Evolutionary conservation across 2,329 filamentous ascomycete species (phyloP), one percentile per base, ranked within the genome.

Genomic region (Juglanconis oblonga): DNA sequence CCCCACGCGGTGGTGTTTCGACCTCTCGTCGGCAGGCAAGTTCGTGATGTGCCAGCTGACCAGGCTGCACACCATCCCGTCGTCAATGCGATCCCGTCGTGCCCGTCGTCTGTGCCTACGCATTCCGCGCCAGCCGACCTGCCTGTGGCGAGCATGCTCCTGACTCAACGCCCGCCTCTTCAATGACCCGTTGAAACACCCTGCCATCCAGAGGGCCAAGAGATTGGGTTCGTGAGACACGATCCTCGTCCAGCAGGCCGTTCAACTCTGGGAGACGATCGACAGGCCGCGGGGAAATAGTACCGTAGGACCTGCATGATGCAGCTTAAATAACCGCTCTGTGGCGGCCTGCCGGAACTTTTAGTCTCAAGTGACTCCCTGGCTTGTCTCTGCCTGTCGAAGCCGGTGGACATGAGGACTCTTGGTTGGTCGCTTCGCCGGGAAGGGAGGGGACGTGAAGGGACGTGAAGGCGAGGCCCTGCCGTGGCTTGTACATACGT

Each of bases 241-340:
- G 13, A 13, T 10, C 42, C n/a, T 50, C 48, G 38, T 59, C 40
- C 47, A 52, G 45, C 52, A 40, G 48, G 40, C 56, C 40, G 44
- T 40, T 52, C 38, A 48, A 55, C 48, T 56, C 36, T 55, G 10
- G 42, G 48, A 11, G 29, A 45, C 13, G 56, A 62, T 59, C 59
- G 54, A 40, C 51, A 47, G 33, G 32, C 48, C 47, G 54, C n/a
- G 13, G 42, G 49, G 51, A 11, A 42, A 38, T 58, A 42, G 40
- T 29, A 33, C 42, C 17, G 14, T 32, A 32, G 62, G 63, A 61
- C 61, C 58, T 64, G 63, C 63, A 64, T 64, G 45, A 53, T 57
- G 63, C 61, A 58, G 55, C 54, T 44, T 32, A 45, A 35, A 17
- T 17, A 17, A 17, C 17, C 17, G 32, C 29, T 31, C 40, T 11